Conservation (phyloP, 2,329 filamentous ascomycete genomes). For the Aaosphaeria pasadenensis region DNA sequence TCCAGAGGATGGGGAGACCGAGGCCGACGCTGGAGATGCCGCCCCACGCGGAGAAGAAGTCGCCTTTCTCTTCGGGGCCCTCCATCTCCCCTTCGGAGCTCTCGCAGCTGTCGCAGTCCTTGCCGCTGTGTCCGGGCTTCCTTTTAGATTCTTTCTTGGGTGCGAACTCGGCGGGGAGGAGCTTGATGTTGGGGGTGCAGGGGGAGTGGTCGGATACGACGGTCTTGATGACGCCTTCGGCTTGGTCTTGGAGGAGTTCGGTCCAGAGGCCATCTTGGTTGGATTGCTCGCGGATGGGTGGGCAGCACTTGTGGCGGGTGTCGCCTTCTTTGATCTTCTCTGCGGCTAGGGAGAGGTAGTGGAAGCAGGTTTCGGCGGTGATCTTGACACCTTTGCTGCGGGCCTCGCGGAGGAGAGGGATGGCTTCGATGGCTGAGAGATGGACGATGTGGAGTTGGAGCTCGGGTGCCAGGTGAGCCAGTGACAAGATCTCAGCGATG, state of each 20-base stretch:
- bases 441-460: constrained; percentile 93
- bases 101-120: constrained; percentile 34
- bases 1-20: constrained; percentile 87
- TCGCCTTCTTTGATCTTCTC: constrained; percentile 82
- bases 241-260: constrained; percentile 57
- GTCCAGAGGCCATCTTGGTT: constrained; percentile 88
- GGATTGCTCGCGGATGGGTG: constrained; percentile 75
- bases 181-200: constrained; percentile 91
- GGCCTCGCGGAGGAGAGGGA: constrained; percentile 74
- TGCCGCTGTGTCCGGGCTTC: constrained; percentile 27
- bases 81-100: constrained; percentile 30
- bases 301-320: constrained; percentile 92
- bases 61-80: constrained; percentile 55
- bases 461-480: constrained; percentile 75
- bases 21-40: constrained; percentile 93
- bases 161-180: constrained; percentile 71
- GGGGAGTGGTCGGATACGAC: constrained; percentile 95
- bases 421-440: constrained; percentile 82
- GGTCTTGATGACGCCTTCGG: constrained; percentile 80
- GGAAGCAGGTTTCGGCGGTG: constrained; percentile 93
- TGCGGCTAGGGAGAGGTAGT: constrained; percentile 82
- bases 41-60: constrained; percentile 96
- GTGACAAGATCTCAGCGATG: constrained; percentile 77
- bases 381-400: constrained; percentile 74
- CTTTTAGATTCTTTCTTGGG: constrained; percentile 37